Base-by-base conservation (phyloP, 495 filamentous ascomycete species). In the Eremomyces bilateralis region DNA sequence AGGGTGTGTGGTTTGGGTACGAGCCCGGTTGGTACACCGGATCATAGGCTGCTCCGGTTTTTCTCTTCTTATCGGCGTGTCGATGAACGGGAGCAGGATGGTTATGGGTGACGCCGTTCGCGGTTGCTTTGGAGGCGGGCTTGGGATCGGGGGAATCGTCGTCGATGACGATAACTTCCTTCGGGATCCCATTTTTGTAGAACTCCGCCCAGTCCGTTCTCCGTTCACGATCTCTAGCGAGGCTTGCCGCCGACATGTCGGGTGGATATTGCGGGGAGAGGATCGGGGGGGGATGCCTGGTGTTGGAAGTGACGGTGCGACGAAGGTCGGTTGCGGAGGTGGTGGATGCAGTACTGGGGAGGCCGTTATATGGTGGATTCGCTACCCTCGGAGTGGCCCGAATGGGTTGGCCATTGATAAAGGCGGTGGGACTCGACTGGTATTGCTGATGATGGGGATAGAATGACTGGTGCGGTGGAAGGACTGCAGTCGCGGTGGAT, bases 131-230 rank as follows among this genome's bases (percentile, higher is more conserved):
- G 31, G 42, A 3, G 36, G 37, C 16, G 17, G 22, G 16, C 18
- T 22, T 24, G 20, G 75, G 69, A 15, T 69, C 64, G 37, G 76
- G 75, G 27, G 76, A 71, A n/a, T 77, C 73, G 56, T 93, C 85
- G 46, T 92, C 79, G 51, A 95, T 95, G 40, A 93, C 73, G 49
- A 95, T 93, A 51, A 95, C 68, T 55, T 93, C 84, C 50, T 84
- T 78, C 11, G 85, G 85, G 12, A 85, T 54, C 15, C 85, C 85
- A 56, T 93, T 90, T 51, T 78, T 80, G 54, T 92, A 95, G 50
- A 91, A 95, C 39, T 72, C 67, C 21, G 67, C 57, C 85, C 85
- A 95, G 59, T 95, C 71, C 38, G 79, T 75, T 40, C 65, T 63
- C 42, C 69, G 61, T n/a, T 65, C 64, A 31, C 28, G 12, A 10